Evolutionary conservation across 2,329 filamentous ascomycete species (phyloP).

Genomic region (Huntiella decipiens): DNA sequence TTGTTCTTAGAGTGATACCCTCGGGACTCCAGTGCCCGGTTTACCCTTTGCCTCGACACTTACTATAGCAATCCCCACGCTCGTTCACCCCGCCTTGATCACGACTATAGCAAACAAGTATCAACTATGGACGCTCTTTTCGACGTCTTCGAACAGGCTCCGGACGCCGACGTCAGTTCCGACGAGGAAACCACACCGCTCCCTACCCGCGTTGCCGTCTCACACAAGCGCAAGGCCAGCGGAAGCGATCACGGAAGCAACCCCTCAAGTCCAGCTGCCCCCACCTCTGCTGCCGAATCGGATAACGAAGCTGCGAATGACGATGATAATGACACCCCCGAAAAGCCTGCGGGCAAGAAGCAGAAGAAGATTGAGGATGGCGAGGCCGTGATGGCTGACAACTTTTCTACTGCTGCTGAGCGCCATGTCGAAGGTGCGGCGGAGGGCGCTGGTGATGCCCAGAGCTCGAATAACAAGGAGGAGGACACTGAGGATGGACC

Average conservation of each 20-base stretch:
- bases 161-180: constrained; percentile 23
- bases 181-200: constrained; percentile 20
- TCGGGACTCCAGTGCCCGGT: too few relatives aligned
- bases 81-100: not conserved
- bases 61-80: not conserved
- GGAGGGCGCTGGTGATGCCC: constrained; percentile 3
- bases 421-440: constrained; percentile 42
- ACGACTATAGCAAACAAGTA: not conserved
- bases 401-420: constrained; percentile 87
- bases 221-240: constrained; percentile 14
- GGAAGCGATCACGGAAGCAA: too few relatives aligned
- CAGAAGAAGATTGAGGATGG: constrained; percentile 39
- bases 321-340: constrained; percentile 15
- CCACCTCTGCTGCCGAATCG: not conserved
- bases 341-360: constrained; percentile 33
- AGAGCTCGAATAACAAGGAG: not conserved
- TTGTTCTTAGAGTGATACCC: too few relatives aligned
- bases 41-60: too few relatives aligned
- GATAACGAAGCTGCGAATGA: constrained; percentile 15
- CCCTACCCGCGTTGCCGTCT: not conserved
- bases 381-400: constrained; percentile 71
- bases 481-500: constrained; percentile 34
- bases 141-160: constrained; percentile 57
- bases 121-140: constrained; percentile 57
- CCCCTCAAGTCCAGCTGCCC: not conserved